Conservation (phyloP, 2,329 filamentous ascomycete genomes). For the Fusarium agapanthi region DNA sequence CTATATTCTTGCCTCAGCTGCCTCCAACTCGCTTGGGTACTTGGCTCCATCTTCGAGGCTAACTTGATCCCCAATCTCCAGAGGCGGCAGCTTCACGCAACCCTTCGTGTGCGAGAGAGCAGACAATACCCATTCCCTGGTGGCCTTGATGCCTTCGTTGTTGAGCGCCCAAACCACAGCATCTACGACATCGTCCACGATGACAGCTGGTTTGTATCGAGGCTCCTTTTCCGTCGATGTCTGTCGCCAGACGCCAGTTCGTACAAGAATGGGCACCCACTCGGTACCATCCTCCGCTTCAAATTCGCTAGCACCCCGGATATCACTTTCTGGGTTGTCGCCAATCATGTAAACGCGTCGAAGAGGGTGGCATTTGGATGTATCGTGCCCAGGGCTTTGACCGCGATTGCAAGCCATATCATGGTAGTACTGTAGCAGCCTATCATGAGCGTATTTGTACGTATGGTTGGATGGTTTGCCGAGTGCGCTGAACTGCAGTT, state of each 20-base stretch:
- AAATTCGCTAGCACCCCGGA: constrained; percentile 84
- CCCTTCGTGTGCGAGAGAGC: constrained; percentile 41
- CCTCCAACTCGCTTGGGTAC: constrained; percentile 39
- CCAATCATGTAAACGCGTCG: constrained; percentile 92
- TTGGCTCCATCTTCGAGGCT: neutral
- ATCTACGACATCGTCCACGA: constrained; percentile 78
- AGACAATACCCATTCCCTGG: constrained; percentile 45
- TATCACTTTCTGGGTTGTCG: constrained; percentile 89
- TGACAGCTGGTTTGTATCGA: constrained; percentile 67
- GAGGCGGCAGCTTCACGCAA: constrained; percentile 37
- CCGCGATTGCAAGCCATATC: constrained; percentile 37
- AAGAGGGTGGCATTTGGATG: constrained; percentile 59
- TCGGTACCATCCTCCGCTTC: constrained; percentile 70
- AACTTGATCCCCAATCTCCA: constrained; percentile 18
- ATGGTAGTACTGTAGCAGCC: constrained; percentile 63
- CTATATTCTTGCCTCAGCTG: constrained; percentile 31
- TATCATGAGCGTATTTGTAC: constrained; percentile 82
- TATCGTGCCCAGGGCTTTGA: constrained; percentile 14
- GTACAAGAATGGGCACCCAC: constrained; percentile 81
- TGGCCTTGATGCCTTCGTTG: constrained; percentile 56
- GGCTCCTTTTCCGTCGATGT: constrained; percentile 57
- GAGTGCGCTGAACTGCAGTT: constrained; percentile 72
- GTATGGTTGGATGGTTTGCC: constrained; percentile 84
- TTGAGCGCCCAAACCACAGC: constrained; percentile 81
- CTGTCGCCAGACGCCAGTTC: constrained; percentile 77